A percentile compares a stretch with the other conserved stretches of the same genome.
phyloP scores from a whole-genome alignment of 306 rosid species.

The Vigna mungo region DNA sequence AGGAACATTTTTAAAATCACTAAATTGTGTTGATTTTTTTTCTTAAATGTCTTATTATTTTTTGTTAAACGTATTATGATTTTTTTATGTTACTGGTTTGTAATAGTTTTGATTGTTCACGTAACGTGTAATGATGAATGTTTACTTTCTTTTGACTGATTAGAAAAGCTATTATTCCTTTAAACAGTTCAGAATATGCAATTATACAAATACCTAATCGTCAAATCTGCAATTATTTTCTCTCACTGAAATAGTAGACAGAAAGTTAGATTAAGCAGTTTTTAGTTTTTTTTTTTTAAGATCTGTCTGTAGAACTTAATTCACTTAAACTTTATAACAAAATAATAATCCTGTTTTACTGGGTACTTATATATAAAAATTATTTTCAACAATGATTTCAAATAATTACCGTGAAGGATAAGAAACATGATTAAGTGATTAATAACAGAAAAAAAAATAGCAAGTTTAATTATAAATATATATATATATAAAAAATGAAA shows the following conservation, averaged over 20 bases:
- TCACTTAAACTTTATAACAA: no score
- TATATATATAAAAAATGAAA: not conserved
- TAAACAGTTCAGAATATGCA: not conserved
- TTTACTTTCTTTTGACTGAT: no score
- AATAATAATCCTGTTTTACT: not conserved
- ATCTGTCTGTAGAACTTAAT: no score
- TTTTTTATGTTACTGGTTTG: not conserved
- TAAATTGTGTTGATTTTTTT: not conserved
- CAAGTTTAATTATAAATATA: not conserved
- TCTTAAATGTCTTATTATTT: not conserved
- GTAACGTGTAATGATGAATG: no score
- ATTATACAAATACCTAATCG: not conserved
- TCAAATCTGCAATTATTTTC: not conserved
- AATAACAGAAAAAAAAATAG: not conserved
- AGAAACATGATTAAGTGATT: not conserved
- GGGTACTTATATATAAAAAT: not conserved
- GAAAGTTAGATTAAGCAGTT: no score
- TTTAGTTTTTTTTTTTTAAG: no score
- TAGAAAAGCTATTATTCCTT: not conserved
- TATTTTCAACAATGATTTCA: not conserved
- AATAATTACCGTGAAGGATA: not conserved
- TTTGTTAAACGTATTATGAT: no score
- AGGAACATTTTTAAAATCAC: not conserved
- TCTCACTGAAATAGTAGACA: not conserved
- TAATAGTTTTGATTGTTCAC: no score